Base-by-base conservation (phyloP, 129 eudicot genomes). In the Centella asiatica region DNA sequence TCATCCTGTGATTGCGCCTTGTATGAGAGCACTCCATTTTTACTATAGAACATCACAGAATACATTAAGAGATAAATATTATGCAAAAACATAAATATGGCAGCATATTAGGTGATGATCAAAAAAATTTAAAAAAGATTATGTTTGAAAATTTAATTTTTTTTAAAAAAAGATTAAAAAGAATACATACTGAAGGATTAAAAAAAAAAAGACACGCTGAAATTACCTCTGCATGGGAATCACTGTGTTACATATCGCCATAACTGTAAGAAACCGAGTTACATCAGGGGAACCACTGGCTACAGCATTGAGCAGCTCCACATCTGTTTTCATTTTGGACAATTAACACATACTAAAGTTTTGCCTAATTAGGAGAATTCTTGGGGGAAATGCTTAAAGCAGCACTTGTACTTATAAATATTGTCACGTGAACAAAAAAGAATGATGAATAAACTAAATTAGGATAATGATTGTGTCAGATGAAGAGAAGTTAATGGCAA, bases 1-100 rank as follows among this genome's bases (percentile, higher is more conserved):
- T 92, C 96, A 72, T 92, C 99, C 82, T 92, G 99, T 24, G 99
- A 92, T 70, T 86, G 99, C 5, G 99, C 95, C 85, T 87, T 92
- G 59, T 92, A 87, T 37, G 80, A 74, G 57, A 87, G 68, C 53
- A 59, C 76, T 54, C 99, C 99, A 72, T 64, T 74, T 65, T 90
- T 72, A 66, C 99, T 92, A 79, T n/a, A n/a, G n/a, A 24, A 7
- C 25, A 65, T 57, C 64, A 64, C 62, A 28, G 22, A 45, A 42
- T 47, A 23, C 20, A 49, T 17, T 53, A 20, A 69, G 11, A 6
- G 65, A 19, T 56, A 64, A n/a, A n/a, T n/a, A n/a, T n/a, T n/a
- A n/a, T n/a, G n/a, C n/a, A n/a, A n/a, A n/a, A n/a, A n/a, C n/a
- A n/a, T n/a, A n/a, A n/a, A 6, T 27, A 10, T 32, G 56, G 27